A percentile compares a stretch with the other conserved stretches of the same genome.
These are phyloP conservation scores for Tolypocladium album DNA, from an alignment of 2,329 filamentous ascomycete species.

Conservation along the genomic window DNA sequence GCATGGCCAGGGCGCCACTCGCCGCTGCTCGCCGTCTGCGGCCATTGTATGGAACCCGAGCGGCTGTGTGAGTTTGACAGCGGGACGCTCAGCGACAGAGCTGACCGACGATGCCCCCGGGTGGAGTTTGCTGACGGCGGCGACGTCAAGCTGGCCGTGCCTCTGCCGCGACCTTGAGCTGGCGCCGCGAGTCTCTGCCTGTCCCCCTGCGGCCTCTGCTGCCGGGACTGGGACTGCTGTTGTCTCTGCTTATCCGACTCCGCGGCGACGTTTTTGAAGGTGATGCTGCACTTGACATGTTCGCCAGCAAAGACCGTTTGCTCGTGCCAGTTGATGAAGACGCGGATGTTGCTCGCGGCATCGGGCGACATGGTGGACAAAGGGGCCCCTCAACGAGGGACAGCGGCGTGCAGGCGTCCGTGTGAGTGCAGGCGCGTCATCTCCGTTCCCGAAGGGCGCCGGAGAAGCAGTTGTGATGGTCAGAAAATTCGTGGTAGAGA, in stretches of 20 bases:
- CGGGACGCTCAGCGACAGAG: constrained; percentile 52
- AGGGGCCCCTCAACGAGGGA: constrained; percentile 18
- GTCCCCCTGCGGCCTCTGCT: constrained; percentile 16
- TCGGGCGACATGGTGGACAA: constrained; percentile 36
- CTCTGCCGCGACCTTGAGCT: constrained; percentile 29
- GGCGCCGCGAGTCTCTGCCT: constrained; percentile 31
- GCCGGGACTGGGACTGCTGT: constrained; percentile 10
- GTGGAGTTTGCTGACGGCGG: constrained; percentile 26
- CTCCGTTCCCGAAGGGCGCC: constrained; percentile 10
- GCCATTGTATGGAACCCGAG: constrained; percentile 37
- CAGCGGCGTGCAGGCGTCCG: constrained; percentile 14
- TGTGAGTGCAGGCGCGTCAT: constrained; percentile 18
- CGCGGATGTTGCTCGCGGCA: constrained; percentile 64
- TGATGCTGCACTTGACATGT: constrained; percentile 90
- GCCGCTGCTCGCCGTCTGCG: constrained; percentile 17
- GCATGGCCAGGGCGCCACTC: constrained; percentile 35
- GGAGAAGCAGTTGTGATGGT: background rate
- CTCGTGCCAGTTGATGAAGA: constrained; percentile 91
- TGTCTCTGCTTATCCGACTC: constrained; percentile 22
- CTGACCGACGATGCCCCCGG: constrained; percentile 52
- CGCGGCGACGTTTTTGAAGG: constrained; percentile 75
- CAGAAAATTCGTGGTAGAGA: background rate
- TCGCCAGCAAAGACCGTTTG: constrained; percentile 94
- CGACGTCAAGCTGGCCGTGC: constrained; percentile 32
- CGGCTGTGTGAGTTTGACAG: constrained; percentile 31